Evolutionary conservation across 192 early-diverging fungal species (phyloP).

Genomic region (Umbelopsis vinacea): DNA sequence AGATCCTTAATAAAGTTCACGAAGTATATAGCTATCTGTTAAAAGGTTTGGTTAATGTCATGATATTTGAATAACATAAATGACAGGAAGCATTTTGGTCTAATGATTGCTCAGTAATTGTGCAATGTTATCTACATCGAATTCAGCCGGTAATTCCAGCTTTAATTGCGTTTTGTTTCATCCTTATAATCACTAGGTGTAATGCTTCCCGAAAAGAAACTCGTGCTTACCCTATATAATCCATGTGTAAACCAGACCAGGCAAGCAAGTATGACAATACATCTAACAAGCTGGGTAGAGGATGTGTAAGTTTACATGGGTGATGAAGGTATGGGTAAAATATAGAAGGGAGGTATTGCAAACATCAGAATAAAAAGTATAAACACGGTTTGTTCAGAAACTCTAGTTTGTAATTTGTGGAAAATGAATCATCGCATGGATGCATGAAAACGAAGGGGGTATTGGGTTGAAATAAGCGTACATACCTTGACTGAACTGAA

Average conservation of each 20-base stretch:
- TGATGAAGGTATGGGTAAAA: not conserved
- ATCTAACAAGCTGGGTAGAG: not conserved
- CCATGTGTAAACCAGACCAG: not conserved
- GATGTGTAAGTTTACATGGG: not conserved
- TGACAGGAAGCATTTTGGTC: not conserved
- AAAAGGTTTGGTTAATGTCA: not conserved
- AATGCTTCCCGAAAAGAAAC: not conserved
- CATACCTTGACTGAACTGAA: conserved; percentile 13
- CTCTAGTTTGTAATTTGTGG: conserved; percentile 59
- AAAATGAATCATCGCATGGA: conserved; percentile 40
- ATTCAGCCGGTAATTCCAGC: conserved; percentile 82
- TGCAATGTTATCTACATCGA: conserved; percentile 67
- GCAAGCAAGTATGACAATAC: not conserved
- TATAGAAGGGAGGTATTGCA: not conserved
- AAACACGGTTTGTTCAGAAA: conserved; percentile 58
- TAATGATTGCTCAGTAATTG: conserved; percentile 48
- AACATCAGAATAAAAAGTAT: conserved; percentile 37
- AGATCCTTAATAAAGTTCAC: no score
- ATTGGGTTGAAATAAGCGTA: not conserved
- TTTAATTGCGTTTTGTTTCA: conserved; percentile 65
- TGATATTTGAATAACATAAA: conserved; percentile 11
- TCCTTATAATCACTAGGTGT: conserved; percentile 32
- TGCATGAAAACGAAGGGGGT: not conserved
- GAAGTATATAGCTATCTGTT: conserved; percentile 1
- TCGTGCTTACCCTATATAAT: not conserved